Evolutionary conservation across 2,329 filamentous ascomycete species (phyloP), one percentile per base, ranked within the genome.

Genomic region (Myriosclerotinia duriaeana): DNA sequence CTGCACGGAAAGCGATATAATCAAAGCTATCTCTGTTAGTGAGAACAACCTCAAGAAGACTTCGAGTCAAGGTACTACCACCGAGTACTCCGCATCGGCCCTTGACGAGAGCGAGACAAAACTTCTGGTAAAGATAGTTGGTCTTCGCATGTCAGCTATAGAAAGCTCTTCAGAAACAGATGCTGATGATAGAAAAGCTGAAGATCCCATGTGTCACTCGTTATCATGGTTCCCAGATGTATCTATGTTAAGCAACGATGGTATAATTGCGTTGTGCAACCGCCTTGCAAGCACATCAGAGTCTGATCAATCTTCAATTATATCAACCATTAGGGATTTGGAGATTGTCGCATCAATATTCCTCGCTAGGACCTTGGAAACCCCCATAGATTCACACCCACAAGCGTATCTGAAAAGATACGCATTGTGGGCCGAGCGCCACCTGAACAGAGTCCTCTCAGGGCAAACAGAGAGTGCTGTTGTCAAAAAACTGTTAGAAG

Each of bases 181-280:
- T 15, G 15, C 9, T 11, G 15, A 9, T 58, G n/a, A 44, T 34
- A 34, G 4, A 5, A 6, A 34, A 58, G 54, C 38, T 58, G 36
- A 58, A 30, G 9, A 30, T 5, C 5, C 36, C 40, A 58, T 58
- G 38, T 58, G 9, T 26, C 54, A 58, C 36, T 58, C n/a, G 4
- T 44, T 58, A 26, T 58, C 36, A n/a, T 58, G 20, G 54, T 58
- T 58, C 15, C 54, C 54, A 42, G 54, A 58, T 26, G 11, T 44
- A 30, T 42, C 20, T 58, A 12, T 58, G n/a, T 44, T 42, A 14
- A 58, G 15, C 11, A 20, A 26, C 42, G 20, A 58, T 58, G 11
- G 14, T 15, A 58, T 58, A 11, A 40, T 58, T n/a, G 40, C 36
- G 7, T 5, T 44, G 8, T 58, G 54, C 38, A 58, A 20, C 4